A percentile compares a stretch with the other conserved stretches of the same genome.
Conservation (phyloP, 2,329 filamentous ascomycete species). For the Fusarium liriodendri region DNA sequence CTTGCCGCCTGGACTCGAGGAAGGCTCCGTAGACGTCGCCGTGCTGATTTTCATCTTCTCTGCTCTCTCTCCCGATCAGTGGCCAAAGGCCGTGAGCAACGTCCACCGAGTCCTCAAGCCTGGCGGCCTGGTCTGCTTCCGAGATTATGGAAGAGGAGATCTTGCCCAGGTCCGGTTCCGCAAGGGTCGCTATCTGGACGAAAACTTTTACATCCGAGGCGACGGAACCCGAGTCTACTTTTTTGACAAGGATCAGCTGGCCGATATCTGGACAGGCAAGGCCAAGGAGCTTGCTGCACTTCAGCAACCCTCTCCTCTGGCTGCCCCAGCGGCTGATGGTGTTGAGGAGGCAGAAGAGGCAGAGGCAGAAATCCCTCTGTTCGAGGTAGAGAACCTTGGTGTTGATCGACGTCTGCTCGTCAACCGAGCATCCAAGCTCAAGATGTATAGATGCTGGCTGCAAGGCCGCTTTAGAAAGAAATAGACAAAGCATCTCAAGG, state of each 20-base stretch:
- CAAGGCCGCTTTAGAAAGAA: conserved; percentile 84
- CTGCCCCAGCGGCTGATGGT: conserved; percentile 2
- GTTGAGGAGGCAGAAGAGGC: conserved; percentile 27
- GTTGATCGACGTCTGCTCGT: conserved; percentile 91
- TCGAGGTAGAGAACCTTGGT: conserved; percentile 82
- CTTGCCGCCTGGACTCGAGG: conserved; percentile 80
- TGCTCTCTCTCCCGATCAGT: conserved; percentile 86
- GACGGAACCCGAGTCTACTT: conserved; percentile 98
- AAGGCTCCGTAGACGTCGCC: conserved; percentile 89
- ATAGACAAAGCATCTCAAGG: conserved; percentile 50
- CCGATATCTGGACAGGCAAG: conserved; percentile 77
- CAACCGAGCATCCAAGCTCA: conserved; percentile 88
- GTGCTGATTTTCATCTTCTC: conserved; percentile 98
- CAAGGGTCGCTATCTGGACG: conserved; percentile 91
- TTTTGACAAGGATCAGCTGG: conserved; percentile 88
- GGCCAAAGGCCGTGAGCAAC: conserved; percentile 84
- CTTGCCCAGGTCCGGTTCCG: conserved; percentile 97
- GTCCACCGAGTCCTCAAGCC: conserved; percentile 87
- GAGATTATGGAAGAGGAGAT: conserved; percentile 96
- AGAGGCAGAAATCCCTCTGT: conserved; percentile 51
- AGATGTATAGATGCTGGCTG: conserved; percentile 99
- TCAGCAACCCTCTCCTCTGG: conserved; percentile 1
- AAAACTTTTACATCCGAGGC: conserved; percentile 97
- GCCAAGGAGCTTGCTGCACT: conserved; percentile 28
- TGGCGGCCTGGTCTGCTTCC: conserved; percentile 92